Base-by-base conservation (phyloP, 1,284 basidiomycete genomes). In the Cryptococcus hybrid region DNA sequence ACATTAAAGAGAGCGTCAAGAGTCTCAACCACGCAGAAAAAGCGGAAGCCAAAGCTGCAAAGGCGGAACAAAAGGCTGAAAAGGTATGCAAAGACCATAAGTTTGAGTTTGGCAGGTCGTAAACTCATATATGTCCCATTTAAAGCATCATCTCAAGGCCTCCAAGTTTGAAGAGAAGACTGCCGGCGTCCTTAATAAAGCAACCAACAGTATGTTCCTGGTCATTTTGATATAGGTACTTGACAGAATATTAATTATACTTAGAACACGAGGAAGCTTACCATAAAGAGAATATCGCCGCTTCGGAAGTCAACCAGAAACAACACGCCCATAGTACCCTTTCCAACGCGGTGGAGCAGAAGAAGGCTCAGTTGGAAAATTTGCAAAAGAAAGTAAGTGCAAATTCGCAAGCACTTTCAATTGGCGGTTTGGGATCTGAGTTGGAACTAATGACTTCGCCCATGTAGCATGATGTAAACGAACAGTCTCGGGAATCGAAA, bases 11-110 rank as follows among this genome's bases (percentile, higher is more conserved):
- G 50, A 67, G 68, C 0, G 58, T 66, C 61, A 74, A 75, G 60
- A 69, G 72, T 24, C 59, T 75, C 34, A 56, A 64, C 12, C 50
- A 62, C n/a, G 67, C 68, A 15, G 68, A 76, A 58, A 74, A 74
- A 64, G 61, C 61, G 30, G 68, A 71, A 55, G 51, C 56, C n/a
- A 70, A 73, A 58, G 66, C 63, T 40, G 62, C 66, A 35, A 73
- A 74, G 57, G 61, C 56, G 1, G 70, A 70, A 58, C 55, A 58
- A 56, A 62, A 68, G 43, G 67, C 68, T n/a, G 55, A 64, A 36
- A 58, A 64, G 38, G 69, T 71, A 37, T 15, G 30, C 37, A 38
- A 36, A 15, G 35, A 37, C 11, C 13, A 39, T 24, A 15, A 47
- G 30, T 30, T 24, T 47, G 45, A 30, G 45, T 47, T 11, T 47